These are phyloP conservation scores for Neopestalotiopsis clavispora DNA, from an alignment of 2,329 filamentous ascomycete species.

Conservation along the genomic window DNA sequence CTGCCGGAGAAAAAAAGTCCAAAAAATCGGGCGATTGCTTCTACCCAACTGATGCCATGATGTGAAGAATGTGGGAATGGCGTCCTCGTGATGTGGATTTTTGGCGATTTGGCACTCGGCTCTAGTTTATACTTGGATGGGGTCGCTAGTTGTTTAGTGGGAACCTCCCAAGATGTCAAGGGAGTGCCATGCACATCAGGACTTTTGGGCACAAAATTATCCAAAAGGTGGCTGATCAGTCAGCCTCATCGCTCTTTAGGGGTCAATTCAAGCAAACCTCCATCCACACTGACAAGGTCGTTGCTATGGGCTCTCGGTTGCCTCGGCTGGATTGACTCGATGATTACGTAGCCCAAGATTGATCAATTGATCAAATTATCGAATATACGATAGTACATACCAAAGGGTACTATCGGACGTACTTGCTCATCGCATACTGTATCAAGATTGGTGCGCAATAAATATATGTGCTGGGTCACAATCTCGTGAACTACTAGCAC, in stretches of 20 bases:
- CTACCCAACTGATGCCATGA: neutral
- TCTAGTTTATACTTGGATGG: neutral
- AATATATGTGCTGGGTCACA: too few relatives aligned
- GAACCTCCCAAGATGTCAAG: neutral
- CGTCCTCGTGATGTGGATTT: slow-evolving; percentile 1
- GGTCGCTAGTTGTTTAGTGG: neutral
- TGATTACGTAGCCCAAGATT: neutral
- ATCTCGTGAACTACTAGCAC: too few relatives aligned
- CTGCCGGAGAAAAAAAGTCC: neutral
- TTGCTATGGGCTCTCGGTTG: neutral
- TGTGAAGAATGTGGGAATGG: neutral
- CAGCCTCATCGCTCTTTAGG: neutral
- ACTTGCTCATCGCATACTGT: too few relatives aligned
- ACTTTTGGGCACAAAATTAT: neutral
- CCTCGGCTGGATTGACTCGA: neutral
- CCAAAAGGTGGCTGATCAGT: neutral
- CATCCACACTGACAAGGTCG: neutral
- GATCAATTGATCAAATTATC: neutral
- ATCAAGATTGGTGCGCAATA: too few relatives aligned
- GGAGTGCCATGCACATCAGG: neutral
- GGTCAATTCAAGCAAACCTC: neutral
- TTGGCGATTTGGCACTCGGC: neutral
- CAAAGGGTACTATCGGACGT: neutral
- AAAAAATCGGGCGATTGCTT: neutral
- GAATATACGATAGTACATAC: neutral